phyloP scores from a whole-genome alignment of 2,329 filamentous ascomycete genomes.

The Achaetomium macrosporum region DNA sequence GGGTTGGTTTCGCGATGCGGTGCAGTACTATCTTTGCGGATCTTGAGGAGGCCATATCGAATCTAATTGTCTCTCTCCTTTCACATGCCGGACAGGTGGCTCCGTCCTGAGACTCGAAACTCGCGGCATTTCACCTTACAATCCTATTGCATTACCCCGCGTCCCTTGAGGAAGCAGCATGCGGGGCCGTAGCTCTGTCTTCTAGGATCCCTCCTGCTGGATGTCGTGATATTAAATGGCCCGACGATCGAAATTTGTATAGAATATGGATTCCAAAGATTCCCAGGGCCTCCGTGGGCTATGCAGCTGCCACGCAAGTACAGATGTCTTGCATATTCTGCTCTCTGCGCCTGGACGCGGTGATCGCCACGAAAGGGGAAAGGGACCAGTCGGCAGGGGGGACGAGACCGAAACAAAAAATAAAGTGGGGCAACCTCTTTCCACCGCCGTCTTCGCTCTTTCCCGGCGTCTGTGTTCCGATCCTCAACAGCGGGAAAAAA shows the following conservation, averaged over 20 bases:
- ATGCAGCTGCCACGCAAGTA: constrained; percentile 19
- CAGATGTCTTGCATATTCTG: constrained; percentile 17
- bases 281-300: constrained; percentile 14
- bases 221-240: not conserved
- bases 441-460: not conserved
- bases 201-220: not conserved
- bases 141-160: not conserved
- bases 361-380: constrained; percentile 7
- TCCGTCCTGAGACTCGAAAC: no score
- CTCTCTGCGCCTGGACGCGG: constrained; percentile 1
- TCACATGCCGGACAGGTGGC: no score
- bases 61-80: constrained; percentile 6
- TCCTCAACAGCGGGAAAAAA: constrained; percentile 8
- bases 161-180: not conserved
- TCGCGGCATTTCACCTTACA: no score
- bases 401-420: constrained; percentile 9
- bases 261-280: not conserved
- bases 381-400: constrained; percentile 10
- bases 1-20: constrained; percentile 3
- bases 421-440: not conserved
- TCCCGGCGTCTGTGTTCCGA: constrained; percentile 2
- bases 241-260: not conserved
- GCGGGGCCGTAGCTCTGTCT: not conserved
- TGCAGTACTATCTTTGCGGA: not conserved
- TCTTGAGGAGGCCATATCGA: constrained; percentile 12